Evolutionary conservation across 306 rosid genomes (phyloP), one percentile per base, ranked within the genome.

Genomic region (Trifolium dubium): DNA sequence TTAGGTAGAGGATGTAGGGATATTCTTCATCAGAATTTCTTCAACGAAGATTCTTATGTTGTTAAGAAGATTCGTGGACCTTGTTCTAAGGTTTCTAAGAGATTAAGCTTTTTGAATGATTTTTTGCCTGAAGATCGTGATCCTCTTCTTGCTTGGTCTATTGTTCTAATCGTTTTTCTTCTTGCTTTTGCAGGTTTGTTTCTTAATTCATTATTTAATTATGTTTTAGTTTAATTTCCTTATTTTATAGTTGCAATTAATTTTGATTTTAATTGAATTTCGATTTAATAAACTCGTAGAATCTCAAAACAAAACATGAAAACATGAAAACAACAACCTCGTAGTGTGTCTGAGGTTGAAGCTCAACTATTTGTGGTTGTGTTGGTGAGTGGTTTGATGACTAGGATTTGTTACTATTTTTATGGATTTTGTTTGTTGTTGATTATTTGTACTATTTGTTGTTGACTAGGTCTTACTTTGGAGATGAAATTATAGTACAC

Each of bases 61-160:
- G 87, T 84, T 9, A 76, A 58, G 37, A 94, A 94, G 80, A 77
- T 92, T 3, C 35, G 47, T 37, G 90, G 86, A 72, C 97, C 99
- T 44, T 91, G 85, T 49, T 82, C 85, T 4, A 85, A 83, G 70
- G 87, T 88, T 54, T 80, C 87, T 6, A 88, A 79, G 30, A 86
- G 94, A 65, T 82, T 94, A 82, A 83, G 89, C 2, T 94, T 80
- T 81, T 61, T 94, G 79, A 88, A 94, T 44, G 96, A 91, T 59
- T 88, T 78, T 59, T 83, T 92, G 86, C 99, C 99, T 8, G 99
- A 94, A 80, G 97, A 94, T 89, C 97, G 97, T 34, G 95, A 94
- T 81, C 99, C 99, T 23, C 68, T 86, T 78, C 92, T 87, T 32
- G 90, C 99, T 9, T 94, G 99, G 97, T 83, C 90, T 12, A 86